Evolutionary conservation across 2,329 filamentous ascomycete species (phyloP).

Genomic region (Penicillium oxalicum): DNA sequence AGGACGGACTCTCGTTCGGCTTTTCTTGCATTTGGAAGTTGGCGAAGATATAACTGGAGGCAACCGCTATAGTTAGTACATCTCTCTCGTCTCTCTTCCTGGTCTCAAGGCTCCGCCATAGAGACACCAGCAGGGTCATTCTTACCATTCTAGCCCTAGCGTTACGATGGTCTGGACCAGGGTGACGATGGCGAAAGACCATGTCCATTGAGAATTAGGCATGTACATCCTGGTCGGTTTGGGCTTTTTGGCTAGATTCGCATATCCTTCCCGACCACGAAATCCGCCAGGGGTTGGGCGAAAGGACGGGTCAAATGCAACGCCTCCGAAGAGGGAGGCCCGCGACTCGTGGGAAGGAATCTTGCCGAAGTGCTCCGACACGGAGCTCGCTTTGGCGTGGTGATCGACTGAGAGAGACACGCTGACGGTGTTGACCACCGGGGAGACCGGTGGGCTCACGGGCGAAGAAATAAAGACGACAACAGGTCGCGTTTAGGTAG

Average conservation of each 20-base stretch:
- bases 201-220: constrained; percentile 81
- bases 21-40: constrained; percentile 62
- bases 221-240: constrained; percentile 58
- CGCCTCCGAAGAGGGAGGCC: constrained; percentile 56
- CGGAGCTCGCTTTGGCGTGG: constrained; percentile 32
- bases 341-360: constrained; percentile 53
- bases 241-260: constrained; percentile 32
- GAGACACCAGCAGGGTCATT: too few species aligned
- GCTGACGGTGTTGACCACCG: constrained; percentile 30
- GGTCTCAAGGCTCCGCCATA: constrained; percentile 12
- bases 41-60: constrained; percentile 74
- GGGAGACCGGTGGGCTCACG: constrained; percentile 14
- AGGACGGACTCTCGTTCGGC: constrained; percentile 37
- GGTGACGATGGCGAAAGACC: constrained; percentile 71
- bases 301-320: constrained; percentile 48
- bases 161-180: constrained; percentile 72
- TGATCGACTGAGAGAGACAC: constrained; percentile 25
- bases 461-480: too few species aligned
- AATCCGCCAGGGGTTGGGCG: constrained; percentile 44
- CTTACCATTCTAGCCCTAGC: constrained; percentile 80
- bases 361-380: constrained; percentile 43
- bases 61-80: constrained; percentile 2
- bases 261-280: constrained; percentile 49
- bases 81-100: neutral
- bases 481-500: too few species aligned